phyloP scores from a whole-genome alignment of 1,284 basidiomycete genomes.

The Mycosarcoma mackinlayi region DNA sequence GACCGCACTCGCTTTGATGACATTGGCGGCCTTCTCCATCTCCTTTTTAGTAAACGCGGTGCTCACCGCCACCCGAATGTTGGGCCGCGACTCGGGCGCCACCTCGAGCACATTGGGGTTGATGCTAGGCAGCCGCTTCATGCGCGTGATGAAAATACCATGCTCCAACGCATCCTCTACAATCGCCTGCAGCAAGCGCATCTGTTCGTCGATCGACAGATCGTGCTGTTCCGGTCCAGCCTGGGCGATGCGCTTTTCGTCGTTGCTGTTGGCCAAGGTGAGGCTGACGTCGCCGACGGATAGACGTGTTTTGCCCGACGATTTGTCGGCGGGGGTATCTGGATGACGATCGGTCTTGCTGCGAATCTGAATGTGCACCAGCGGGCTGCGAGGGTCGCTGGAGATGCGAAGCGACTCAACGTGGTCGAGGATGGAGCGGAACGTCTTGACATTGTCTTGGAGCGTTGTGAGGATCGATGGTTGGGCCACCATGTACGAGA shows the following conservation, averaged over 20 bases:
- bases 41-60: slow-evolving; percentile 87
- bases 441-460: slow-evolving; percentile 81
- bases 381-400: slow-evolving; percentile 83
- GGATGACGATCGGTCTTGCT: slow-evolving; percentile 60
- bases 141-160: slow-evolving; percentile 55
- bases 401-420: slow-evolving; percentile 82
- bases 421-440: slow-evolving; percentile 80
- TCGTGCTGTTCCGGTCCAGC: slow-evolving; percentile 44
- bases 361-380: slow-evolving; percentile 85
- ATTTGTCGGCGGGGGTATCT: slow-evolving; percentile 53
- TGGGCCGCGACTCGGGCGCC: slow-evolving; percentile 74
- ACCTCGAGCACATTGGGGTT: slow-evolving; percentile 54
- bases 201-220: slow-evolving; percentile 55
- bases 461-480: slow-evolving; percentile 81
- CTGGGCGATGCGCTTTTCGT: slow-evolving; percentile 22
- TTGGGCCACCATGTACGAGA: slow-evolving; percentile 75
- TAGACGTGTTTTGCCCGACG: slow-evolving; percentile 44
- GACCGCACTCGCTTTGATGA: slow-evolving; percentile 79
- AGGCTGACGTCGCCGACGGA: slow-evolving; percentile 41
- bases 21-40: slow-evolving; percentile 83
- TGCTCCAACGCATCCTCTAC: slow-evolving; percentile 59
- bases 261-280: slow-evolving; percentile 33
- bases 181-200: slow-evolving; percentile 56
- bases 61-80: slow-evolving; percentile 83
- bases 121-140: slow-evolving; percentile 59